Base-by-base conservation (phyloP, 306 rosid genomes). In the Spatholobus suberectus region DNA sequence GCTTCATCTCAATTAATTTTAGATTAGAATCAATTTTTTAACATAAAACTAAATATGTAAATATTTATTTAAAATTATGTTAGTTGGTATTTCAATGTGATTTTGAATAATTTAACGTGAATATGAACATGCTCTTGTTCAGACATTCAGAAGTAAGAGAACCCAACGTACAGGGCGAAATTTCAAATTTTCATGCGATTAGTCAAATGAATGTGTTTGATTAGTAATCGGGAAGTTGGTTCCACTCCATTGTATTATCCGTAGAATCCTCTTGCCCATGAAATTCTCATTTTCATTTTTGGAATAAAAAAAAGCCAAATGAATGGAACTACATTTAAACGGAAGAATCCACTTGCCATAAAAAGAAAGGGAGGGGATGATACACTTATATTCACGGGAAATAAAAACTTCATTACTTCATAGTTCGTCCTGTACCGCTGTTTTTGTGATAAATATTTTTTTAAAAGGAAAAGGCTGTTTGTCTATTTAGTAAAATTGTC, bases 151-250 rank as follows among this genome's bases (percentile, higher is more conserved):
- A 51, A 38, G n/a, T 38, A 12, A 47, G 79, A 47, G 75, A 57
- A 58, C 47, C 9, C n/a, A 18, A 26, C 35, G 9, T 15, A 17
- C 41, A 6, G 20, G 14, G 18, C 18, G 15, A 24, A 83, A 8
- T 59, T 18, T 41, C 35, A 32, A 68, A 68, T 32, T n/a, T 29
- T 74, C 55, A 81, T 17, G 69, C 18, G 37, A 46, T 41, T 55
- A 44, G 49, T 57, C 78, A 81, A 44, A 59, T 58, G 27, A 72
- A 81, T 18, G 18, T 17, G 46, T 75, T 55, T 59, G 13, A 61
- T 58, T 59, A 8, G 5, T 13, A 70, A 70, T 66, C 15, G 61
- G 77, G 10, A 27, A 43, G 6, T 72, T 27, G 41, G 46, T 61
- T 76, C 18, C 37, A 13, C 24, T 35, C 61, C 63, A 2, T 11